A percentile compares a stretch with the other conserved stretches of the same genome.
Evolutionary conservation across 805 yeast species (phyloP).

Genomic region (Sugiyamaella smithiae): DNA sequence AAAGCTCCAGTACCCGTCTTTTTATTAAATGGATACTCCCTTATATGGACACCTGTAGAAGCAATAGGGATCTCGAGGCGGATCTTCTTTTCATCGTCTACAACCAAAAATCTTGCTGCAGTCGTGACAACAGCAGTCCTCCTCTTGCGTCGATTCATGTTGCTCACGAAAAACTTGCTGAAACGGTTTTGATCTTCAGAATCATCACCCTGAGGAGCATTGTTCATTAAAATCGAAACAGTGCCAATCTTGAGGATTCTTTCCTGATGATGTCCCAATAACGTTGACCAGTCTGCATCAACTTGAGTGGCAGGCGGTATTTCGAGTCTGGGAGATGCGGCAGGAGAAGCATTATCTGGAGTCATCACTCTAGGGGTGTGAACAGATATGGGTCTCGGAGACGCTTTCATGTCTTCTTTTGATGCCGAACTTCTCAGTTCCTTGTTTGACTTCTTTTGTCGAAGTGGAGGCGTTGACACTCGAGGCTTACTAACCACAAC

Average conservation of each 20-base stretch:
- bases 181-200: slow-evolving; percentile 25
- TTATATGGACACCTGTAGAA: slow-evolving; percentile 33
- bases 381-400: background rate
- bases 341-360: background rate
- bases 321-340: slow-evolving; percentile 26
- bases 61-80: slow-evolving; percentile 34
- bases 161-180: slow-evolving; percentile 30
- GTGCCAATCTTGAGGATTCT: slow-evolving; percentile 46
- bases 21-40: slow-evolving; percentile 33
- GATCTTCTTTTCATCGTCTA: slow-evolving; percentile 32
- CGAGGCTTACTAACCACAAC: slow-evolving; percentile 24
- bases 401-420: background rate
- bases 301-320: slow-evolving; percentile 44
- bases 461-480: slow-evolving; percentile 1
- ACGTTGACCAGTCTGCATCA: slow-evolving; percentile 48
- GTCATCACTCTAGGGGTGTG: background rate
- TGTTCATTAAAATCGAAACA: slow-evolving; percentile 29
- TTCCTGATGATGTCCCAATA: slow-evolving; percentile 45
- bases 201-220: slow-evolving; percentile 20
- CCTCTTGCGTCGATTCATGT: slow-evolving; percentile 26
- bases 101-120: slow-evolving; percentile 33
- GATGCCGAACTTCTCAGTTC: slow-evolving; percentile 1
- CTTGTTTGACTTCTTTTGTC: background rate
- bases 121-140: slow-evolving; percentile 36
- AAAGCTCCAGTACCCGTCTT: slow-evolving; percentile 28